phyloP scores from a whole-genome alignment of 2,329 filamentous ascomycete genomes.

The Fusarium verticillioides region DNA sequence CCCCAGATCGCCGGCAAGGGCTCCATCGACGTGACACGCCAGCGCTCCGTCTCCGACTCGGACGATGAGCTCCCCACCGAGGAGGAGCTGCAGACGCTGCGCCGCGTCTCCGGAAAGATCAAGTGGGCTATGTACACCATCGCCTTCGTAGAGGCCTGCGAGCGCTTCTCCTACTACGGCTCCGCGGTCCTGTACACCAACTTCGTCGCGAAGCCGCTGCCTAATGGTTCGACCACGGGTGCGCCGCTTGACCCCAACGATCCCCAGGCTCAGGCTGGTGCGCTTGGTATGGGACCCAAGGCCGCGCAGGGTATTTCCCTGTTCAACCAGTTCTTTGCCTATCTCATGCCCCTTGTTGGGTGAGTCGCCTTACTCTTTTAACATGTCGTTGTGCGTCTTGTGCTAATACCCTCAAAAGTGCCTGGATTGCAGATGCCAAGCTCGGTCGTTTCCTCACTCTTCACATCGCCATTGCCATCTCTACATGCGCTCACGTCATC shows the following conservation, averaged over 20 bases:
- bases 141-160: conserved; percentile 78
- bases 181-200: conserved; percentile 75
- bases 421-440: conserved; percentile 73
- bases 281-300: conserved; percentile 67
- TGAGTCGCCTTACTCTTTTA: conserved; percentile 21
- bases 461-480: conserved; percentile 72
- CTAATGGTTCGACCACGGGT: conserved; percentile 64
- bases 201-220: conserved; percentile 68
- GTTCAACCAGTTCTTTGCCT: conserved; percentile 72
- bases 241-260: conserved; percentile 48
- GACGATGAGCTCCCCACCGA: conserved; percentile 61
- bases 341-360: conserved; percentile 68
- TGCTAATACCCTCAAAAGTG: conserved; percentile 46
- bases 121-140: conserved; percentile 75
- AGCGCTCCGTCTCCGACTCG: conserved; percentile 45
- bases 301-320: conserved; percentile 61
- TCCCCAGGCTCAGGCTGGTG: conserved; percentile 54
- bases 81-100: conserved; percentile 70
- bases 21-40: conserved; percentile 46
- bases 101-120: conserved; percentile 71
- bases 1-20: conserved; percentile 43
- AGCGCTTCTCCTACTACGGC: conserved; percentile 83
- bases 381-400: too few relatives aligned
- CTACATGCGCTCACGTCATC: conserved; percentile 73
- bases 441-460: conserved; percentile 80